Evolutionary conservation across 1,284 basidiomycete species (phyloP).

Genomic region (Microbotryum saponariae): DNA sequence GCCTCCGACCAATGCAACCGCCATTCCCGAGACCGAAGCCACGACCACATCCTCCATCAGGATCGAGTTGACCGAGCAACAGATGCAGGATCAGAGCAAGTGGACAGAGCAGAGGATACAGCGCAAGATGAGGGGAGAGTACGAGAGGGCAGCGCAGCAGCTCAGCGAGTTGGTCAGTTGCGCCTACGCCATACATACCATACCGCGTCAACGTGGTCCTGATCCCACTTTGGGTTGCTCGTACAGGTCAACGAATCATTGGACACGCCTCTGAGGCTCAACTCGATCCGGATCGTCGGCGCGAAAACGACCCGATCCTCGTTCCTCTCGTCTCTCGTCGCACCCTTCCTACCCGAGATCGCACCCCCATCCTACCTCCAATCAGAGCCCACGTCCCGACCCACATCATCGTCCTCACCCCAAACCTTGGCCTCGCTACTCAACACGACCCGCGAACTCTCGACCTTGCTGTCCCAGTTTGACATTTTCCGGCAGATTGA

Average conservation of each 20-base stretch:
- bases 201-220: too few relatives aligned
- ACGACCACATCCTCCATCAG: slow-evolving; percentile 6
- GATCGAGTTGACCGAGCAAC: slow-evolving; percentile 17
- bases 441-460: slow-evolving; percentile 58
- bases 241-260: slow-evolving; percentile 59
- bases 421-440: slow-evolving; percentile 59
- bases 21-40: background rate
- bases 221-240: slow-evolving; percentile 10
- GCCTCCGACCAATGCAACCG: background rate
- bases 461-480: slow-evolving; percentile 57
- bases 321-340: slow-evolving; percentile 70
- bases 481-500: slow-evolving; percentile 68
- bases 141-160: slow-evolving; percentile 61
- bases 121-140: slow-evolving; percentile 62
- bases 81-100: slow-evolving; percentile 51
- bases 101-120: slow-evolving; percentile 65
- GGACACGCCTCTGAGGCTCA: slow-evolving; percentile 55
- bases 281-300: slow-evolving; percentile 71
- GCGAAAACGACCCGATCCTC: slow-evolving; percentile 62
- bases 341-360: slow-evolving; percentile 51
- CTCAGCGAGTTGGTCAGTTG: slow-evolving; percentile 60
- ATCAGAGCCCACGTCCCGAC: slow-evolving; percentile 29
- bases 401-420: slow-evolving; percentile 31
- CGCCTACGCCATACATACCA: too few relatives aligned
- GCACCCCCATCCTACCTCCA: slow-evolving; percentile 22